Evolutionary conservation across 257 asterid genomes (phyloP), one percentile per base, ranked within the genome.

Genomic region (Paraleonurus japonicus): DNA sequence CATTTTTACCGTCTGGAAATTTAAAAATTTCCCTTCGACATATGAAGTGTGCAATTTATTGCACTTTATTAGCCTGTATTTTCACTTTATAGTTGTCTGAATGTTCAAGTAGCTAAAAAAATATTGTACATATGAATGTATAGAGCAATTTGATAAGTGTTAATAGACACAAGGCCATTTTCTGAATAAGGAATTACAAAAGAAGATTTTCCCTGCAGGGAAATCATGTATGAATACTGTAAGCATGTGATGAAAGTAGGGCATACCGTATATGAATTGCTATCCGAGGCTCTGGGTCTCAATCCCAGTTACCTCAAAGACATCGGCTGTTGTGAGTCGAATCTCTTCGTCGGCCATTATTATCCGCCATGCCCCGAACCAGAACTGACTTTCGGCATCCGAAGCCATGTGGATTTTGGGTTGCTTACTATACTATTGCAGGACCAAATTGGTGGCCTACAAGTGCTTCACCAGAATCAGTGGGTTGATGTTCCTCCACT

Each of bases 331-430:
- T 9, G 15, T 11, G 78, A 76, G 54, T 76, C 85, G 2, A 69
- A 72, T 4, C 26, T 6, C 47, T 39, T 82, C 4, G 13, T 69
- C 0, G 74, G 51, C 33, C 80, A 80, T 43, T 85, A 68, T n/a
- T 82, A 82, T 64, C 84, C 85, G 0, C 63, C 84, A 39, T 82
- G 84, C 20, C 87, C 87, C 0, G 76, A 85, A 26, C 89, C 85
- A 13, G 84, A 85, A 22, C 71, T 73, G 37, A 78, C 89, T 0
- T 59, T 77, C 1, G 85, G 82, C n/a, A 61, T 71, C 17, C 68
- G 61, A 4, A 39, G 51, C 16, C 84, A 84, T 69, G 26, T 74
- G 11, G 86, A 79, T 17, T 23, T n/a, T 7, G 66, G 16, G 39
- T 79, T 79, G 64, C 61, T 81, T n/a, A 79, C 84, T 0, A 48